A percentile compares a stretch with the other conserved stretches of the same genome.
phyloP scores from a whole-genome alignment of 169 alveolate species.

The Besnoitia besnoiti region DNA sequence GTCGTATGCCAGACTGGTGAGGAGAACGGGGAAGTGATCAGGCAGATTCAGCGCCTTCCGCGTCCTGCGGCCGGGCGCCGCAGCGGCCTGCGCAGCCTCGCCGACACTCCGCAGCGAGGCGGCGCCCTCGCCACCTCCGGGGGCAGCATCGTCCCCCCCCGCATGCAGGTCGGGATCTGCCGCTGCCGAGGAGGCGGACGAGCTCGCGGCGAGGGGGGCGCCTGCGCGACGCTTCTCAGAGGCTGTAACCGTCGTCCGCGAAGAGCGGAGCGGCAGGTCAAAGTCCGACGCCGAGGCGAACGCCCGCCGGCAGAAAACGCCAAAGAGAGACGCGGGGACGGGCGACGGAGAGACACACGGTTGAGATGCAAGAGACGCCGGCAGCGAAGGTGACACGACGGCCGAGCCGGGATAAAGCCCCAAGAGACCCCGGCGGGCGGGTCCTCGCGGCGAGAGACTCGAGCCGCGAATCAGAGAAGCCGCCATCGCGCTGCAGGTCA shows the following conservation, averaged over 20 bases:
- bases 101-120: no score
- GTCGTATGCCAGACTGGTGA: not conserved
- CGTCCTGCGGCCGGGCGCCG: no score
- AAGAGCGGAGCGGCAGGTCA: not conserved
- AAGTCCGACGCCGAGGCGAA: slow-evolving; percentile 14
- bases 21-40: slow-evolving; percentile 11
- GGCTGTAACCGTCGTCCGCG: slow-evolving; percentile 12
- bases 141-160: not conserved
- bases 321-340: not conserved
- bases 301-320: not conserved
- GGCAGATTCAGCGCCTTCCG: not conserved
- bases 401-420: not conserved
- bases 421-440: not conserved
- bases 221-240: not conserved
- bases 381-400: not conserved
- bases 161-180: not conserved
- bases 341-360: not conserved
- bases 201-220: not conserved
- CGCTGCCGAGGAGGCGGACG: no score
- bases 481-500: no score
- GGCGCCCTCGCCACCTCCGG: not conserved
- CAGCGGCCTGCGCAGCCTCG: no score
- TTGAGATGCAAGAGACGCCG: not conserved
- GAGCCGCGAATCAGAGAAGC: no score
- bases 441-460: no score